Conservation (phyloP, 1,284 basidiomycete species). For the Trametes polyzona region DNA sequence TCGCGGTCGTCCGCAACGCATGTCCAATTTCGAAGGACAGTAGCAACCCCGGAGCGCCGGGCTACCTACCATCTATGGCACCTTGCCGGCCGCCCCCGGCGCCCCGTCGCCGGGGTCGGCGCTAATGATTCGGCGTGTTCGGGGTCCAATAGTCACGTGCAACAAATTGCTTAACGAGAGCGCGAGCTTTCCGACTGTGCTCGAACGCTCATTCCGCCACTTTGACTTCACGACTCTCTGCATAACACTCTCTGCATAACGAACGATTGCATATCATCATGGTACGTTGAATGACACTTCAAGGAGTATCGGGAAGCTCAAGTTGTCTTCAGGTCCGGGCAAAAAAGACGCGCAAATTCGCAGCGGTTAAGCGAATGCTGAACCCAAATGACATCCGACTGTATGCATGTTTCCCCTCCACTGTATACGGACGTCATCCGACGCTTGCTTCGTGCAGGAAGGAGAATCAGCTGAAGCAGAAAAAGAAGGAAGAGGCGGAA, state of each 20-base stretch:
- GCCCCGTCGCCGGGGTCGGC: too few relatives aligned
- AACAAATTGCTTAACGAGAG: neutral
- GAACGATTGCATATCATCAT: neutral
- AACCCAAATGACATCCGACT: conserved; percentile 94
- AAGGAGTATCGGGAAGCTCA: neutral
- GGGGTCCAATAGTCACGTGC: conserved; percentile 4
- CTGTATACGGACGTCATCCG: too few relatives aligned
- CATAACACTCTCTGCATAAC: neutral
- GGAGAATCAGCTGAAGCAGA: conserved; percentile 80
- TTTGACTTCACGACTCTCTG: neutral
- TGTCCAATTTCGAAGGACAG: too few relatives aligned
- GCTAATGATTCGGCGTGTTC: too few relatives aligned
- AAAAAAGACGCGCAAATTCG: conserved; percentile 95
- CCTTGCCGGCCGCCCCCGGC: neutral
- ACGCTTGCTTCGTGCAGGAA: conserved; percentile 51
- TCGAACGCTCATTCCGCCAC: neutral
- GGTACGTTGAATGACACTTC: neutral
- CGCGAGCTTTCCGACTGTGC: neutral
- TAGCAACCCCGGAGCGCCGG: too few relatives aligned
- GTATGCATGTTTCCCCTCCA: conserved; percentile 53
- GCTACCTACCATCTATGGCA: neutral
- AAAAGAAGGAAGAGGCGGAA: conserved; percentile 75
- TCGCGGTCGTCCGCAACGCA: too few relatives aligned
- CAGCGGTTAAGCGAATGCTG: conserved; percentile 92
- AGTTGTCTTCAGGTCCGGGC: conserved; percentile 74